Base-by-base conservation (phyloP, 78 protist species). In the Isochrysis galbana region DNA sequence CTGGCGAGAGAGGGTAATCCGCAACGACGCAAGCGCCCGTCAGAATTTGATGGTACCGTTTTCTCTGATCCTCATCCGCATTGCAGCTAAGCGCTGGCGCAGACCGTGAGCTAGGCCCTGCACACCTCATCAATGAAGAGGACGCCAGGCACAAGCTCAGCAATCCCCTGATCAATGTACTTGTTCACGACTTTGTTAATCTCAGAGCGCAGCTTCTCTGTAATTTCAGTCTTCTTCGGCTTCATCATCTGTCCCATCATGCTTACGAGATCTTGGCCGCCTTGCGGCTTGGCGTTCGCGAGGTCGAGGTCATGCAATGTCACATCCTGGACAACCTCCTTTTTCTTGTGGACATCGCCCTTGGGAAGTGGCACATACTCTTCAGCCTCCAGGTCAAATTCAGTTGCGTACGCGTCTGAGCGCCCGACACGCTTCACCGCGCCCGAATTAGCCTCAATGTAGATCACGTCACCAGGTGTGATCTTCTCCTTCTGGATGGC, bases 131-230 rank as follows among this genome's bases (percentile, higher is more conserved):
- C 99, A 45, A 99, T 95, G 93, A 99, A 99, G 51, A 99, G 96
- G 25, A 99, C 99, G 83, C 99, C 99, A 0, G 99, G 99, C 46
- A 99, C 99, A 14, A 99, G 98, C 95, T 99, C 99, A 23, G 99
- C 99, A 14, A 98, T 96, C n/a, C 82, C 99, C 70, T 98, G 98
- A 89, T 99, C 99, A 89, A 99, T 98, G 97, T 99, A 99, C 93
- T 96, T 95, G 97, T 98, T 96, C 42, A 99, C 99, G 47, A 98
- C 96, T 96, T 99, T 98, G 97, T 99, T 98, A 91, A 99, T 97
- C 91, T 99, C 99, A 45, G 36, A 21, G 22, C 99, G 97, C 70
- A 99, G 96, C 94, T 99, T 99, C 95, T 99, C 99, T n/a, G 99
- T 98, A 93, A 99, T 99, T 87, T 99, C 99, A 11, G 99, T 99